A percentile compares a stretch with the other conserved stretches of the same genome.
Conservation (phyloP, 805 yeast species). For the Cyberlindnera subsufficiens region DNA sequence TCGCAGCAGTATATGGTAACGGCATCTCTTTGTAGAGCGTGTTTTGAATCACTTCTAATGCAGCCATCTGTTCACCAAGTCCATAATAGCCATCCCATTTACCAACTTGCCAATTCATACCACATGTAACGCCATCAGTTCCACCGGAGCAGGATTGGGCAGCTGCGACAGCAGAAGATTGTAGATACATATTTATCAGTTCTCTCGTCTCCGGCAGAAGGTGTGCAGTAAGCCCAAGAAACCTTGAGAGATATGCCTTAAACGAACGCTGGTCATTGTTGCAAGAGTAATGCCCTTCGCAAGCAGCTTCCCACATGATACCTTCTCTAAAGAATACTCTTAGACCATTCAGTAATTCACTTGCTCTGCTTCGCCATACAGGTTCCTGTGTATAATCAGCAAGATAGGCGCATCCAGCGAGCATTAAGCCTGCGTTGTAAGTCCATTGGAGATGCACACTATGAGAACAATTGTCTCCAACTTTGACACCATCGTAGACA, state of each 20-base stretch:
- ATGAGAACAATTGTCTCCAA: constrained; percentile 40
- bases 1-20: constrained; percentile 54
- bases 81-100: constrained; percentile 77
- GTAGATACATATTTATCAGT: constrained; percentile 28
- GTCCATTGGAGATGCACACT: constrained; percentile 52
- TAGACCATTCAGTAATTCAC: constrained; percentile 53
- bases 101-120: constrained; percentile 63
- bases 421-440: constrained; percentile 60
- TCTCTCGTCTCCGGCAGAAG: constrained; percentile 51
- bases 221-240: constrained; percentile 67
- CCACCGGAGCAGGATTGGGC: constrained; percentile 87
- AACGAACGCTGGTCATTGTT: constrained; percentile 89
- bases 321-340: constrained; percentile 47
- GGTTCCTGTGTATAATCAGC: constrained; percentile 50
- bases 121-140: constrained; percentile 83
- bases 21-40: constrained; percentile 30
- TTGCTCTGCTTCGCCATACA: constrained; percentile 44
- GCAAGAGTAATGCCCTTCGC: constrained; percentile 61
- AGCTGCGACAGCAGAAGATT: constrained; percentile 61
- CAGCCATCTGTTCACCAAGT: constrained; percentile 87
- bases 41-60: constrained; percentile 58
- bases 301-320: constrained; percentile 77
- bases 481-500: constrained; percentile 55
- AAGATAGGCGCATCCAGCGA: constrained; percentile 66
- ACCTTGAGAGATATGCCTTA: constrained; percentile 76